Base-by-base conservation (phyloP, 257 asterid species). In the Penstemon newberryi region DNA sequence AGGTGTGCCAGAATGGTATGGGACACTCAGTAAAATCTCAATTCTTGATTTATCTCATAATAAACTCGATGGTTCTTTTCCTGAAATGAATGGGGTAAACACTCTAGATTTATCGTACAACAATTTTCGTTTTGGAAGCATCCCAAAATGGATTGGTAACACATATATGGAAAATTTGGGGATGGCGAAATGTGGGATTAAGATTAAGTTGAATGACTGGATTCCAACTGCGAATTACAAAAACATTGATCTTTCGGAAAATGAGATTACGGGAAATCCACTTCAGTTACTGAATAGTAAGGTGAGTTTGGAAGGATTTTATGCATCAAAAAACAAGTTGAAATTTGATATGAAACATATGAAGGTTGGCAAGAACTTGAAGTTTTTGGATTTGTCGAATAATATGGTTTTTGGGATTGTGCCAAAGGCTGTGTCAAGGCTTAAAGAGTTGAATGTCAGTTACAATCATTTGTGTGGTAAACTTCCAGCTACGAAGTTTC, bases 131-230 rank as follows among this genome's bases (percentile, higher is more conserved):
- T 60, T 83, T 4, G 73, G 47, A 9, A 60, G 58, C 1, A 80
- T 83, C 11, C 88, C 86, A 5, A 39, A 62, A 53, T 78, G 83
- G 83, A 78, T 73, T 2, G 70, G 82, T 5, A 18, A 75, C 3
- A 73, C 84, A 8, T 75, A 82, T 2, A 53, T 83, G 38, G 78
- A 76, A 1, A 25, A 25, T 25, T 25, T 25, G 33, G 2, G 33
- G 82, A 77, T 83, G 13, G 88, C 75, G 37, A 80, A 78, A 73
- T 83, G 88, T 43, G 88, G 85, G 47, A 63, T 83, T 69, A 75
- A 78, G 72, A 67, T 73, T 7, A 78, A 76, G 6, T 37, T 83
- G 69, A 78, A 73, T 5, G 47, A 70, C 49, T 80, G 82, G 82
- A 78, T 73, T 3, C 86, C 88, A 56, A 4, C 43, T 57, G 58